A percentile compares a stretch with the other conserved stretches of the same genome.
phyloP scores from a whole-genome alignment of 768 basidiomycete genomes.

The Trametes cinnabarina region DNA sequence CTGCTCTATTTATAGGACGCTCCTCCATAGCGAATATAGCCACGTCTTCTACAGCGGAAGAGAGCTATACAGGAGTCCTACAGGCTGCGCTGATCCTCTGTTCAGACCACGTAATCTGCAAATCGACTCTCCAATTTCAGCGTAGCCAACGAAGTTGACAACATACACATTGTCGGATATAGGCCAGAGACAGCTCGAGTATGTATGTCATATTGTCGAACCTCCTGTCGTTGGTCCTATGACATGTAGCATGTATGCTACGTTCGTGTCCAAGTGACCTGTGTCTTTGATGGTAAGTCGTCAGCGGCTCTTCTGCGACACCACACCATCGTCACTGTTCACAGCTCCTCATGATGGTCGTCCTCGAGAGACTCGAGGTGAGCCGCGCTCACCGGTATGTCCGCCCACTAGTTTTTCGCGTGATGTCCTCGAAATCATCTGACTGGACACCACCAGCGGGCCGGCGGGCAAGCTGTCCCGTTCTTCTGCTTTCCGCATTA shows the following conservation, averaged over 20 bases:
- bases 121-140: too few species aligned
- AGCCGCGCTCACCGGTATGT: slow-evolving; percentile 5
- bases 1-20: background rate
- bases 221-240: background rate
- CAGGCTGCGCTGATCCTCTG: too few species aligned
- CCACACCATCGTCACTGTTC: background rate
- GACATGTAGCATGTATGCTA: background rate
- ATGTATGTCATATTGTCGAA: too few species aligned
- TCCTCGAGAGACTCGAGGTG: slow-evolving; percentile 20
- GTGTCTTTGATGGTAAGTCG: background rate
- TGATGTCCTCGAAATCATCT: background rate
- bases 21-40: background rate
- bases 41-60: too few species aligned
- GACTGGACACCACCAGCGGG: background rate
- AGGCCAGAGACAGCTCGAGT: too few species aligned
- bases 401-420: background rate
- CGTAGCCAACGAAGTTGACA: too few species aligned
- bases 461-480: background rate
- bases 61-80: too few species aligned
- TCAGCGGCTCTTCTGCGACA: background rate
- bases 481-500: background rate
- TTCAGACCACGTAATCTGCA: too few species aligned
- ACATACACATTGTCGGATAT: too few species aligned
- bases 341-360: background rate
- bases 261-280: background rate